Base-by-base conservation (phyloP, 495 filamentous ascomycete species). In the Neurospora sp. region DNA sequence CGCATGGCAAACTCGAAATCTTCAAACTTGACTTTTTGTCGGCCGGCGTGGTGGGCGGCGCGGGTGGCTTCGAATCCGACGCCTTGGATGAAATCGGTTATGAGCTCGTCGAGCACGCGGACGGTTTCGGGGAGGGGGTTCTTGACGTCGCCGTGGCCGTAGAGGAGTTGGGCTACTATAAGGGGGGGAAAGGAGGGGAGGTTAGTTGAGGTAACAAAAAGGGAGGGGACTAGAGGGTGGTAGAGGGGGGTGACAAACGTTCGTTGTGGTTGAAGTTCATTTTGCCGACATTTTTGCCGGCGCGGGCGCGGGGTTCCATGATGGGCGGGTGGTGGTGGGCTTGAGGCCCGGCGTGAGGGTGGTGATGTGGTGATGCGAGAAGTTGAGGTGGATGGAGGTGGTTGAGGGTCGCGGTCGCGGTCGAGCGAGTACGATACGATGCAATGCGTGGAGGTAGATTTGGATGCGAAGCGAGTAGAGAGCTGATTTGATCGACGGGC, bases 11-110 rank as follows among this genome's bases (percentile, higher is more conserved):
- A 98, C 78, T 94, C 92, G 85, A 98, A 97, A 81, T 99, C 96
- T 75, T 99, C 96, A 72, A 97, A 92, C 79, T 99, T 99, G 83
- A 98, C 92, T 83, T 99, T 99, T 77, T 95, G 92, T 8, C 96
- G 90, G 4, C 93, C 90, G 3, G 91, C 89, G 81, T 96, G 90
- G 77, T 91, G 89, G 1, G 96, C 96, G 75, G 89, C 89, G 31
- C 91, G 88, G 37, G 92, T 90, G 6, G 96, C 95, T 71, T 92
- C 91, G 85, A 97, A 96, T 85, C 92, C 94, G 73, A 96, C 87
- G 80, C 94, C 93, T 73, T 96, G 89, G 72, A 94, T 88, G 82
- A 93, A 95, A 81, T 98, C 96, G 62, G 94, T 97, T 71, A 96
- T 88, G 72, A 99, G 94, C 81, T 98, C 95, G 81, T 98, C 96